Base-by-base conservation (phyloP, 2,329 filamentous ascomycete genomes). In the Sporothrix brunneoviolacea region DNA sequence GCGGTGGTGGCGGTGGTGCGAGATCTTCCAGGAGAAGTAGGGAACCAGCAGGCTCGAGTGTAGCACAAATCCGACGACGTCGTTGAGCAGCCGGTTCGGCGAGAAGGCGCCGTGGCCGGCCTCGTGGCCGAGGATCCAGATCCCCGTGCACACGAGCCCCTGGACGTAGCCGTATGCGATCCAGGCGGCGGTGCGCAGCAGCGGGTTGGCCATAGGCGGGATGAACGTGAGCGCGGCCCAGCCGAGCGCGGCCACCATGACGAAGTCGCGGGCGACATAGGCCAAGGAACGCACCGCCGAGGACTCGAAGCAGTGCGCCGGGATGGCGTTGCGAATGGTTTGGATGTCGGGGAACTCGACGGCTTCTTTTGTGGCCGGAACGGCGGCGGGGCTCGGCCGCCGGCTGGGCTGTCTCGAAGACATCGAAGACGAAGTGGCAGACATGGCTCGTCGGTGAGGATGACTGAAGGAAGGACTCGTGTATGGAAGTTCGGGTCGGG, bases 21-120 rank as follows among this genome's bases (percentile, higher is more conserved):
- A 95, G 72, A 96, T 91, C 75, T 98, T 95, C 93, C 93, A 98
- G 65, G 88, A 95, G 76, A 96, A 98, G 76, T 96, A 98, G 19
- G 93, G 93, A 45, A 98, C 58, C 33, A 96, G 76, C 27, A 96
- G 82, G 39, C 82, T 70, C 33, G 91, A 95, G 75, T 97, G 91
- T 61, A 88, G 81, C 65, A 95, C 68, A 86, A 88, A 96, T 62
- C 91, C 91, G 50, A 91, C 89, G 18, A 86, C 81, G 70, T 97
- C 90, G 74, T 97, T 97, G 66, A 97, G 70, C n/a, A 81, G 73
- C 73, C 87, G 91, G 63, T 88, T 95, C 21, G 86, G 75, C 38
- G 91, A 97, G 76, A 98, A 97, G 54, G 93, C 85, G 69, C 93
- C 88, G 73, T 98, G 93, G 58, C 93, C 93, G 66, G 91, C 97